Conservation (phyloP, 2,329 filamentous ascomycete species). For the Aspergillus bombycis region DNA sequence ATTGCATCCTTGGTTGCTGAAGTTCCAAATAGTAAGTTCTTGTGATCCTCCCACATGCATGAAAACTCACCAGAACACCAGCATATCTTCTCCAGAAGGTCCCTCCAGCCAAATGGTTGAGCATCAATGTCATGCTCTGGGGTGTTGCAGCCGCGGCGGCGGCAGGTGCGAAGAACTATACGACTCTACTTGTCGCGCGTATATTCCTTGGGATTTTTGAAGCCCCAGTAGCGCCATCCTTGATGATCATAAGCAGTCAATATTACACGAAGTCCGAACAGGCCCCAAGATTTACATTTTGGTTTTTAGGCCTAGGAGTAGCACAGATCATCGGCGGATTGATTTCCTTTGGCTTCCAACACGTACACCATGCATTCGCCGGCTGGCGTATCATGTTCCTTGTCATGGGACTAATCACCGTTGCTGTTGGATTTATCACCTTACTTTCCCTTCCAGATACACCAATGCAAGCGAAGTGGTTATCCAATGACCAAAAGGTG, state of each 20-base stretch:
- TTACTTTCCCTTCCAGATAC: slow-evolving; percentile 41
- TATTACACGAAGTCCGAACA: slow-evolving; percentile 63
- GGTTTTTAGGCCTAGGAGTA: slow-evolving; percentile 63
- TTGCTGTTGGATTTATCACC: slow-evolving; percentile 42
- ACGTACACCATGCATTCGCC: slow-evolving; percentile 40
- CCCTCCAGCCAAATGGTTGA: slow-evolving; percentile 53
- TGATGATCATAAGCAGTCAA: slow-evolving; percentile 64
- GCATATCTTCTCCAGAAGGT: slow-evolving; percentile 28
- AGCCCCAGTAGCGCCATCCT: slow-evolving; percentile 61
- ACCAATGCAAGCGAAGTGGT: slow-evolving; percentile 18
- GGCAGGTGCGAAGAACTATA: slow-evolving; percentile 58
- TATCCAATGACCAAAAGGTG: slow-evolving; percentile 42
- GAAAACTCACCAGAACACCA: slow-evolving; percentile 25
- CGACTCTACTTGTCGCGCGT: slow-evolving; percentile 57
- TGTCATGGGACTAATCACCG: slow-evolving; percentile 47
- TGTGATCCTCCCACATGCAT: not conserved
- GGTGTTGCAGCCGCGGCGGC: slow-evolving; percentile 40
- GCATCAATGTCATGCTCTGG: slow-evolving; percentile 61
- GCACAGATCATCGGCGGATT: slow-evolving; percentile 48
- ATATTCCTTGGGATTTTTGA: slow-evolving; percentile 65
- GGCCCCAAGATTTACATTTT: slow-evolving; percentile 62
- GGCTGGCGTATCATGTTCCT: slow-evolving; percentile 54
- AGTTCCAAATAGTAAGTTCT: slow-evolving; percentile 56
- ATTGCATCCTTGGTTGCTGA: slow-evolving; percentile 62
- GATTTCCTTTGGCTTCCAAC: slow-evolving; percentile 57